A percentile compares a stretch with the other conserved stretches of the same genome.
Conservation (phyloP, 2,329 filamentous ascomycete species). For the Colletotrichum sp. region DNA sequence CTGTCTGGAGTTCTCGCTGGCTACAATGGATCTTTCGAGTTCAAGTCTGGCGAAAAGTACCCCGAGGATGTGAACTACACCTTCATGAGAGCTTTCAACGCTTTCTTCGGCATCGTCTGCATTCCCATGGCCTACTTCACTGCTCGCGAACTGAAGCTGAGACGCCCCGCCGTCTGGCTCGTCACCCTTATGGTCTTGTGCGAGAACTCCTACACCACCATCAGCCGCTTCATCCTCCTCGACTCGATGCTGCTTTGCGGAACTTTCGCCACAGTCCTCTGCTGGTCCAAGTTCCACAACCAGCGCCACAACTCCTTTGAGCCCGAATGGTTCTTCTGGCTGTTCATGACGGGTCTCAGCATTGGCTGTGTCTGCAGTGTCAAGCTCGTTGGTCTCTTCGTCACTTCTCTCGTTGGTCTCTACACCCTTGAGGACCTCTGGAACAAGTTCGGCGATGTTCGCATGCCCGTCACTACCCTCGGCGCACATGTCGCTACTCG, state of each 20-base stretch:
- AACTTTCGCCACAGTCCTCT: slow-evolving; percentile 96
- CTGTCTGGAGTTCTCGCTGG: slow-evolving; percentile 94
- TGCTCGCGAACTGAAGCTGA: slow-evolving; percentile 87
- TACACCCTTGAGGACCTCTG: slow-evolving; percentile 97
- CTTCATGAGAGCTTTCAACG: slow-evolving; percentile 98
- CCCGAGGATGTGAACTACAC: slow-evolving; percentile 94
- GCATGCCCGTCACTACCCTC: slow-evolving; percentile 79
- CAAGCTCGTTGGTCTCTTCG: slow-evolving; percentile 97
- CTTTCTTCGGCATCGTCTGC: slow-evolving; percentile 89
- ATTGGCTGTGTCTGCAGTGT: slow-evolving; percentile 99
- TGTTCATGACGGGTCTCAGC: slow-evolving; percentile 90
- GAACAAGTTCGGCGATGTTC: slow-evolving; percentile 95
- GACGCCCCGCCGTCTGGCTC: slow-evolving; percentile 88
- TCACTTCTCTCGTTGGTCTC: slow-evolving; percentile 90
- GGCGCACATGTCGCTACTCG: slow-evolving; percentile 81
- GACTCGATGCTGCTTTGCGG: slow-evolving; percentile 99
- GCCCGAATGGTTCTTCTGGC: slow-evolving; percentile 91
- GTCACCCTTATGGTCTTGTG: slow-evolving; percentile 96
- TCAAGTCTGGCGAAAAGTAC: slow-evolving; percentile 97
- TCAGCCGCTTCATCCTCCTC: slow-evolving; percentile 96
- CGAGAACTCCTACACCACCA: slow-evolving; percentile 99
- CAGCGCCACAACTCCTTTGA: slow-evolving; percentile 87
- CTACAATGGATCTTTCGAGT: slow-evolving; percentile 99
- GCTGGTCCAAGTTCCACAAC: slow-evolving; percentile 96
- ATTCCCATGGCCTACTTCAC: slow-evolving; percentile 96